Evolutionary conservation across 1,284 basidiomycete species (phyloP), one percentile per base, ranked within the genome.

Genomic region (Naganishia liquefaciens): DNA sequence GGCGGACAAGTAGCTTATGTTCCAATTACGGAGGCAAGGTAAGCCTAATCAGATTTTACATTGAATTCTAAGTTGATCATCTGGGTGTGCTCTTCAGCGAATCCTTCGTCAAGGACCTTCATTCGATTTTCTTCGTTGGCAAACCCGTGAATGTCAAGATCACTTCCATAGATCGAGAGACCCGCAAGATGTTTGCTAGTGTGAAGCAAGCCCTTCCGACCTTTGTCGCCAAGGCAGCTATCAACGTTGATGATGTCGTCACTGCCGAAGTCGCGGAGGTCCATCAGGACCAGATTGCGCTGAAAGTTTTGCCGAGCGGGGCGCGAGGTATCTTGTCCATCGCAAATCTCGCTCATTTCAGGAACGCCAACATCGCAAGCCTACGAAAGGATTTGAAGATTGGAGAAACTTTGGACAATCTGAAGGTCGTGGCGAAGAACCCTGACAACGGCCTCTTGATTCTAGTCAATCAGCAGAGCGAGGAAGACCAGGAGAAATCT

Each of bases 401-500:
- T 43, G 91, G 90, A 19, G 88, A 93, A 61, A 82, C 83, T 68
- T 78, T 99, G 25, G 81, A 87, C 15, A 87, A 90, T 54, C 82
- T 99, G 5, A 85, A 91, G 3, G 90, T 99, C 21, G 89, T 93
- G 27, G 89, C 91, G n/a, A 89, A 91, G 72, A 93, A 93, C 75
- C 81, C 86, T 1, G 92, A 91, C 70, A 93, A 91, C 71, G 87
- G 88, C 15, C 83, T 98, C 64, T 88, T 97, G 65, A 88, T 97
- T 67, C 89, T 95, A 52, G 88, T 88, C 51, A 76, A 79, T 67
- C 88, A 86, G 66, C 75, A 75, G 19, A 76, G 75, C 64, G 49
- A 68, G 43, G 63, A 68, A 15, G 66, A 63, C 28, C 69, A 86
- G 86, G 70, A 81, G n/a, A 67, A 82, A 3, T 74, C 81, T 2